phyloP scores from a whole-genome alignment of 2,329 filamentous ascomycete genomes.

The Fonsecaea nubica region DNA sequence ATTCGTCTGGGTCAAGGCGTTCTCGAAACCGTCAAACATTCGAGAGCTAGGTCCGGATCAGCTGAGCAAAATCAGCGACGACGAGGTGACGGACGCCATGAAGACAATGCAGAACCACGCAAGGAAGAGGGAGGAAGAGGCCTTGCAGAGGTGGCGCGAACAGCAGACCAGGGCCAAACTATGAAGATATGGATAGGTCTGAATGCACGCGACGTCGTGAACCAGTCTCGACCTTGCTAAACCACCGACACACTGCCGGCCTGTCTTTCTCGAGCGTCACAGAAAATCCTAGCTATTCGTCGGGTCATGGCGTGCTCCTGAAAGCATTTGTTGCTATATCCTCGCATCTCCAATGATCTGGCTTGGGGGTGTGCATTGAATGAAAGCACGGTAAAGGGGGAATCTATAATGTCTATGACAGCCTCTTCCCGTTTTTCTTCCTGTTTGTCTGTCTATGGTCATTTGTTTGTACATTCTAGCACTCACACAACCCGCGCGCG shows the following conservation, averaged over 20 bases:
- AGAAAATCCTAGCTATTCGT: no score
- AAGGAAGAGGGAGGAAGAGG: slow-evolving; percentile 45
- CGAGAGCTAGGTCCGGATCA: slow-evolving; percentile 46
- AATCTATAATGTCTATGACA: no score
- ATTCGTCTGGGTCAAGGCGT: slow-evolving; percentile 43
- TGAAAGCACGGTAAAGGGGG: no score
- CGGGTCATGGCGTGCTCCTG: no score
- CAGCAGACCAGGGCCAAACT: slow-evolving; percentile 42
- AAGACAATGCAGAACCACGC: slow-evolving; percentile 44
- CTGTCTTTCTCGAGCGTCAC: slow-evolving; percentile 65
- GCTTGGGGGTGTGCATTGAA: no score
- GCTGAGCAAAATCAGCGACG: slow-evolving; percentile 45
- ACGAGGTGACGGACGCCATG: slow-evolving; percentile 46
- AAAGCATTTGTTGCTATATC: no score
- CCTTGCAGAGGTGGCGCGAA: slow-evolving; percentile 44
- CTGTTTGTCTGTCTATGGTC: no score
- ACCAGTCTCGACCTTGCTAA: slow-evolving; percentile 60
- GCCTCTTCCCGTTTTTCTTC: no score
- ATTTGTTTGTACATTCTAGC: no score
- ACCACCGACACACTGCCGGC: slow-evolving; percentile 71
- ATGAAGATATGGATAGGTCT: slow-evolving; percentile 31
- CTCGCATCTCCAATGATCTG: no score
- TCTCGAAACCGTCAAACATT: slow-evolving; percentile 41
- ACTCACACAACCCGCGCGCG: slow-evolving; percentile 7
- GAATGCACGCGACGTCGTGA: slow-evolving; percentile 18